Base-by-base conservation (phyloP, 225 moss, liverwort and hornwort species). In the Pseudoscleropodium purum region DNA sequence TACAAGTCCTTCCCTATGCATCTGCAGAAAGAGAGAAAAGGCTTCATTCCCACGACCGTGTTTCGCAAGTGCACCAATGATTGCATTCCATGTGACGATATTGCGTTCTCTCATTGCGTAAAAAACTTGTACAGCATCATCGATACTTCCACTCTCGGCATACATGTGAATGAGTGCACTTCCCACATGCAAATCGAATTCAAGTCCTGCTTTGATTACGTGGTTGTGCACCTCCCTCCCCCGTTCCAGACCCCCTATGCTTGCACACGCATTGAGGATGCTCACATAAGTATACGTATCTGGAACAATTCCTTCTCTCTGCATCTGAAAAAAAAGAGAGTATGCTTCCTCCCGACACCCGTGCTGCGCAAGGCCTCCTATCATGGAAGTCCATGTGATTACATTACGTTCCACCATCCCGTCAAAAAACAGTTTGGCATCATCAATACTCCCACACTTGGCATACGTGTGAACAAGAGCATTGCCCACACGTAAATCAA, bases 341-440 rank as follows among this genome's bases (percentile, higher is more conserved):
- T 15, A 83, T 34, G 65, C 90, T 76, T 87, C 90, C 29, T 45
- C 34, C 75, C n/a, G 47, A 57, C 15, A 86, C 20, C 52, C 30
- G 5, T 68, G 75, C 75, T 85, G 45, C 26, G 69, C 86, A 75
- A 75, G 85, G 54, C 81, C 87, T 62, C 84, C 57, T 27, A 89
- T 89, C 87, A 90, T 84, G 47, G 79, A 72, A 80, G 79, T 84
- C 87, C 87, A 90, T n/a, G 79, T 88, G 63, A 84, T 85, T 8
- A 84, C 84, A 87, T 74, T 72, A 19, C 73, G 70, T 63, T 87
- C 56, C 16, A 39, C 11, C 65, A 91, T 77, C 51, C 77, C 52
- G 75, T 62, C 77, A 79, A 79, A 79, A 59, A 79, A 56, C 66
- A 67, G 41, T 30, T 83, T 60, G 17, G 70, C 85, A 67, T 84